These are phyloP conservation scores for Naumovozyma castellii DNA, from an alignment of 805 yeast species.

Conservation along the genomic window DNA sequence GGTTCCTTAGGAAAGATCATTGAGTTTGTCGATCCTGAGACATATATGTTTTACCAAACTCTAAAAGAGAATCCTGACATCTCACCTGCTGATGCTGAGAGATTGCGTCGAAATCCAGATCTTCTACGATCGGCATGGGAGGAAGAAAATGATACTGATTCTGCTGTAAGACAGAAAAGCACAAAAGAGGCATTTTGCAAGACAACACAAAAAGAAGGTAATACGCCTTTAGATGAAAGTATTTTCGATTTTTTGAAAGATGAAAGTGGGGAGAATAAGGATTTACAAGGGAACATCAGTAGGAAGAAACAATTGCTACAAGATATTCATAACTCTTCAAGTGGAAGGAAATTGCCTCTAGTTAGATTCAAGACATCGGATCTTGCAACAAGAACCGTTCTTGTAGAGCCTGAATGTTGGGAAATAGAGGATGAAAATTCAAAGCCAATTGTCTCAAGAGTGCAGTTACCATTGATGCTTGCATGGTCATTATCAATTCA, in stretches of 20 bases:
- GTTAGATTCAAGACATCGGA: slow-evolving; percentile 69
- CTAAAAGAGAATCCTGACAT: slow-evolving; percentile 7
- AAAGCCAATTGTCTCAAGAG: slow-evolving; percentile 56
- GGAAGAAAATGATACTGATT: slow-evolving; percentile 14
- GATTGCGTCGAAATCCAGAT: slow-evolving; percentile 7
- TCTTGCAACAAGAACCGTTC: slow-evolving; percentile 60
- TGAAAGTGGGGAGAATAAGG: slow-evolving; percentile 18
- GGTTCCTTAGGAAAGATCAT: slow-evolving; percentile 68
- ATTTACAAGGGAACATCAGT: slow-evolving; percentile 29
- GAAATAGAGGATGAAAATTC: slow-evolving; percentile 66
- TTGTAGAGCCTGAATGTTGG: slow-evolving; percentile 80
- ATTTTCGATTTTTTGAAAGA: slow-evolving; percentile 41
- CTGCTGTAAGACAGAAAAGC: slow-evolving; percentile 15
- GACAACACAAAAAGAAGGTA: slow-evolving; percentile 7
- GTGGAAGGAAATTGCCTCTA: slow-evolving; percentile 51
- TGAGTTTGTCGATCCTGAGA: slow-evolving; percentile 45
- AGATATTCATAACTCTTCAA: slow-evolving; percentile 36
- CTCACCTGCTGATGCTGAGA: slow-evolving; percentile 8
- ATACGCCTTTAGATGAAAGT: slow-evolving; percentile 32
- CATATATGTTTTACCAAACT: slow-evolving; percentile 34
- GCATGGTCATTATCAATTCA: slow-evolving; percentile 97
- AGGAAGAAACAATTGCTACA: slow-evolving; percentile 41
- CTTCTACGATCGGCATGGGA: slow-evolving; percentile 3
- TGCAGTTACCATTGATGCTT: slow-evolving; percentile 78
- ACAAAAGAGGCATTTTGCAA: slow-evolving; percentile 19